A percentile compares a stretch with the other conserved stretches of the same genome.
phyloP scores from a whole-genome alignment of 257 asterid species.

The Gentiana dahurica region DNA sequence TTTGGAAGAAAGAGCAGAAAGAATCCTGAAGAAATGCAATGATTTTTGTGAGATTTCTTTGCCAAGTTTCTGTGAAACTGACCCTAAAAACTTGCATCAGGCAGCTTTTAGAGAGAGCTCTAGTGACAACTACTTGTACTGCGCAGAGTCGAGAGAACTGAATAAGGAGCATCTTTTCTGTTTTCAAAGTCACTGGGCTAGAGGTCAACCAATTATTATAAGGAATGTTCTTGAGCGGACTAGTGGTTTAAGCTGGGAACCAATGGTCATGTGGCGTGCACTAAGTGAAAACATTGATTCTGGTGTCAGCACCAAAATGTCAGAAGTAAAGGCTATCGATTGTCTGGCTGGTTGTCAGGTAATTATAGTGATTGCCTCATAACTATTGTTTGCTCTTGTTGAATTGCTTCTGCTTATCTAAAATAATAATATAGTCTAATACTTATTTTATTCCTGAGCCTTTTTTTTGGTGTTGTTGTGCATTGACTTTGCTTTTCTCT shows the following conservation, averaged over 20 bases:
- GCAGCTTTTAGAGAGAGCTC: constrained; percentile 45
- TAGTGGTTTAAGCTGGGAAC: constrained; percentile 91
- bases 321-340: constrained; percentile 75
- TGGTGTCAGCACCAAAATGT: constrained; percentile 31
- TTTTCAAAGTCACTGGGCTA: constrained; percentile 77
- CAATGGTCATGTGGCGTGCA: constrained; percentile 96
- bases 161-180: constrained; percentile 39
- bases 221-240: constrained; percentile 60
- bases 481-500: neutral
- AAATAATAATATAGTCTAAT: neutral
- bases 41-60: constrained; percentile 8
- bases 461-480: neutral
- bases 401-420: neutral
- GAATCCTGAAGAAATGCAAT: constrained; percentile 18
- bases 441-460: neutral
- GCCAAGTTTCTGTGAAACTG: constrained; percentile 13
- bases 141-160: constrained; percentile 38
- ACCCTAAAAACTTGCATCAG: constrained; percentile 21
- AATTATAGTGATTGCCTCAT: constrained; percentile 8
- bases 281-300: constrained; percentile 44
- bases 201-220: constrained; percentile 84
- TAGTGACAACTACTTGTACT: constrained; percentile 44
- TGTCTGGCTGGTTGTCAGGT: constrained; percentile 94
- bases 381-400: constrained; percentile 6
- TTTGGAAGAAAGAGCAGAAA: constrained; percentile 39